phyloP scores from a whole-genome alignment of 495 filamentous ascomycete species.

The Melanomma pulvis-pyrius region DNA sequence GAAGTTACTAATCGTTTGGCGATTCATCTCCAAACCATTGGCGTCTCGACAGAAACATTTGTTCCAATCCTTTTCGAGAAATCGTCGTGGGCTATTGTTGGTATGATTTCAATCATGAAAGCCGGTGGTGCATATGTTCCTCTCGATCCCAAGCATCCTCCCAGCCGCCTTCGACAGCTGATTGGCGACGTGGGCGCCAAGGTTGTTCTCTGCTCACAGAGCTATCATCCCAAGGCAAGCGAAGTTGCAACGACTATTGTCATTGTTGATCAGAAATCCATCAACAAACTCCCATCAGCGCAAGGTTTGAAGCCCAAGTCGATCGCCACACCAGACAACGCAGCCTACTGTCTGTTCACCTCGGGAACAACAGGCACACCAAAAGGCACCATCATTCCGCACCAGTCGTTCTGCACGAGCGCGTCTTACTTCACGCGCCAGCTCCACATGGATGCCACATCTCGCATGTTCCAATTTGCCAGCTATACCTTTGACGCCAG shows the following conservation, averaged over 20 bases:
- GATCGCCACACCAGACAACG: conserved; percentile 25
- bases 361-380: conserved; percentile 37
- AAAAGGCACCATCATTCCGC: conserved; percentile 34
- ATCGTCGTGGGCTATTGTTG: conserved; percentile 50
- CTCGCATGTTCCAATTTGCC: conserved; percentile 33
- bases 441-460: conserved; percentile 18
- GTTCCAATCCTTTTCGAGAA: conserved; percentile 54
- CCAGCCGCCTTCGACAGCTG: conserved; percentile 24
- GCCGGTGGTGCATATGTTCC: conserved; percentile 52
- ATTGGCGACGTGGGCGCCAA: conserved; percentile 47
- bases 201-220: conserved; percentile 48
- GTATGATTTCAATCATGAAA: conserved; percentile 53
- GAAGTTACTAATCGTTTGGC: conserved; percentile 53
- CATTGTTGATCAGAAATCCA: conserved; percentile 8
- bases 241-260: conserved; percentile 15
- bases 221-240: conserved; percentile 13
- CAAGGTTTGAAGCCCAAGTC: conserved; percentile 18
- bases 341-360: conserved; percentile 35
- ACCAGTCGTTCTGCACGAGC: conserved; percentile 30
- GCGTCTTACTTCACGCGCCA: conserved; percentile 5
- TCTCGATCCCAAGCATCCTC: conserved; percentile 48
- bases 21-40: conserved; percentile 26
- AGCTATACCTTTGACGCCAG: conserved; percentile 37
- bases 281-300: conserved; percentile 6
- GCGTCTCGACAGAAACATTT: conserved; percentile 37